Conservation (phyloP, 148 eudicot species). For the Gaultheria prostrata region DNA sequence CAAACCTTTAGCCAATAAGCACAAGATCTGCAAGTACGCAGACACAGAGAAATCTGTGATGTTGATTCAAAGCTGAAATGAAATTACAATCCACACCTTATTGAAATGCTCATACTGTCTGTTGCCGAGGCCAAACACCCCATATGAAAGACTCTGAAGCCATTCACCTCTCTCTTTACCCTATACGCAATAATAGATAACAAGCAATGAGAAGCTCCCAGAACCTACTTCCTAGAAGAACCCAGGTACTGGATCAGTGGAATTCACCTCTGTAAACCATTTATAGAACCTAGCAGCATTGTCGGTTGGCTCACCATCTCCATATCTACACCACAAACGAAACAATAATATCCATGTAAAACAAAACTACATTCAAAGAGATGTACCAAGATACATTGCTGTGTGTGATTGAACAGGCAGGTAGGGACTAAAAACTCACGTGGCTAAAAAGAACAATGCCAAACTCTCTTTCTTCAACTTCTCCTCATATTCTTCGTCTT, state of each 20-base stretch:
- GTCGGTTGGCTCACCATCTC: slow-evolving; percentile 99
- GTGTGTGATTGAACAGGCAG: not conserved
- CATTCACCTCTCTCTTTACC: slow-evolving; percentile 69
- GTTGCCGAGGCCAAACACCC: slow-evolving; percentile 70
- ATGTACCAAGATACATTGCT: not conserved
- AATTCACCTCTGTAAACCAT: slow-evolving; percentile 83
- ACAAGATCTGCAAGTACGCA: not conserved
- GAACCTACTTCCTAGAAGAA: not conserved
- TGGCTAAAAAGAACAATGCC: slow-evolving; percentile 85
- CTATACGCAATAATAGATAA: slow-evolving; percentile 24
- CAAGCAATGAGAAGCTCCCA: not conserved
- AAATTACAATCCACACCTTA: slow-evolving; percentile 48
- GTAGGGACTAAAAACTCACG: slow-evolving; percentile 48
- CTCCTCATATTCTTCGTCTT: slow-evolving; percentile 82
- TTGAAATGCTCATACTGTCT: slow-evolving; percentile 96
- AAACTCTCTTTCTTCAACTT: slow-evolving; percentile 75
- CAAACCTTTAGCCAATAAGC: not conserved
- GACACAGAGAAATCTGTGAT: not conserved
- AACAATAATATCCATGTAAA: not conserved
- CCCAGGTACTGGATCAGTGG: not conserved
- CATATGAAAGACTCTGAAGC: slow-evolving; percentile 57
- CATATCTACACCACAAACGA: slow-evolving; percentile 57
- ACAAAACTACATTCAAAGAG: not conserved
- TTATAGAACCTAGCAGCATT: slow-evolving; percentile 93
- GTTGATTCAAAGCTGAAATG: not conserved